Evolutionary conservation across 2,329 filamentous ascomycete genomes (phyloP).

Genomic region (Tolypocladium sp.): DNA sequence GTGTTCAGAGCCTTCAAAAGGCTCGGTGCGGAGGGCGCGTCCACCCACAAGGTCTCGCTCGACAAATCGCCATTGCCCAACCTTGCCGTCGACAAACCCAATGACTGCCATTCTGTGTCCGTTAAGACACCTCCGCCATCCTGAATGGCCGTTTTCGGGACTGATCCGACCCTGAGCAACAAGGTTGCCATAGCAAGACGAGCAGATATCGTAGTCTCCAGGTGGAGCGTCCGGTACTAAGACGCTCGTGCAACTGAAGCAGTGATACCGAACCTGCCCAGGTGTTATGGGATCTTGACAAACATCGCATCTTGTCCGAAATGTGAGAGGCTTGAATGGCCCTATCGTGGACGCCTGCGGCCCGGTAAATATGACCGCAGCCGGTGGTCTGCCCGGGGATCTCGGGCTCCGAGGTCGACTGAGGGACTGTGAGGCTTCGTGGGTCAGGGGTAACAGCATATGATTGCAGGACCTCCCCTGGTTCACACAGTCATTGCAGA

Average conservation of each 20-base stretch:
- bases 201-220: slow-evolving; percentile 85
- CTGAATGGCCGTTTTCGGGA: slow-evolving; percentile 64
- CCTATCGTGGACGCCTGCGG: slow-evolving; percentile 36
- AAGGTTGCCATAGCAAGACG: slow-evolving; percentile 64
- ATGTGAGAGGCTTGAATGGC: slow-evolving; percentile 58
- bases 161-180: slow-evolving; percentile 56
- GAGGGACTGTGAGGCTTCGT: slow-evolving; percentile 33
- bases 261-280: slow-evolving; percentile 66
- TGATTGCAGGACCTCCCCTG: slow-evolving; percentile 76
- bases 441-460: slow-evolving; percentile 65
- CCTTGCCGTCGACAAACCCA: slow-evolving; percentile 60
- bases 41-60: slow-evolving; percentile 72
- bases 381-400: slow-evolving; percentile 34
- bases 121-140: slow-evolving; percentile 74
- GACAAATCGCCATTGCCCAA: slow-evolving; percentile 59
- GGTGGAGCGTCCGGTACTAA: slow-evolving; percentile 34
- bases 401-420: slow-evolving; percentile 29
- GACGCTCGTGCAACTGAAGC: slow-evolving; percentile 57
- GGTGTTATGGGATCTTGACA: slow-evolving; percentile 67
- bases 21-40: slow-evolving; percentile 53
- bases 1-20: slow-evolving; percentile 27
- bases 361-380: slow-evolving; percentile 38
- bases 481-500: slow-evolving; percentile 81
- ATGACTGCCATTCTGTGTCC: slow-evolving; percentile 81
- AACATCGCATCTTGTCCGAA: slow-evolving; percentile 69